Evolutionary conservation across 768 basidiomycete genomes (phyloP), one percentile per base, ranked within the genome.

Genomic region (Phanerodontia chrysosporium): DNA sequence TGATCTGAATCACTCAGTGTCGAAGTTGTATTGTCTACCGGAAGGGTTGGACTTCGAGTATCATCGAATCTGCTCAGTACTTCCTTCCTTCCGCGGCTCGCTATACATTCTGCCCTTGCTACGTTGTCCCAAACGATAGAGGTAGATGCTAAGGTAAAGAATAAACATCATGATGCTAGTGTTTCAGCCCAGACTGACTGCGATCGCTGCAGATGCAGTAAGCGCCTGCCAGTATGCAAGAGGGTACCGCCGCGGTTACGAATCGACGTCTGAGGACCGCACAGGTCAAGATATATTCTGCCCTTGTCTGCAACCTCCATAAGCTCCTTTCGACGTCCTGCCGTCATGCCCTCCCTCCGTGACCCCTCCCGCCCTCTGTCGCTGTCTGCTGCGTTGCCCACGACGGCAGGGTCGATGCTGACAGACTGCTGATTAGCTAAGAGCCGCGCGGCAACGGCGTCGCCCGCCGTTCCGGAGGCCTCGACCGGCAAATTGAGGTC

Each of bases 211-310:
- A n/a, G 49, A 32, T 30, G 28, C 4, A 16, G 18, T 51, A 30
- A 30, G 49, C 49, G 2, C 53, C 55, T 18, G 18, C 14, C 32
- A 7, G 8, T 7, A 35, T 7, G 42, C 16, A n/a, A 36, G 27
- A n/a, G 55, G 55, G 61, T 48, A 62, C 61, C 61, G 61, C 57
- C 54, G 57, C 61, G 58, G 61, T 62, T 16, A 35, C 7, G 56
- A 45, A 29, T 39, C 35, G 27, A 42, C 39, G 49, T 6, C 24
- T 24, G 60, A 51, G 61, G 58, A 62, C 61, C 61, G 52, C 61
- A 58, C 57, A 22, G 52, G 55, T 62, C 61, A 55, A 16, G 4
- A 42, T 36, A 45, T 61, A 57, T 57, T 32, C 39, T 42, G 39
- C 10, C 39, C 39, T 18, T 42, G 10, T 18, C 18, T 18, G 9